Evolutionary conservation across 2,329 filamentous ascomycete species (phyloP), one percentile per base, ranked within the genome.

Genomic region (Hypoxylon sp.): DNA sequence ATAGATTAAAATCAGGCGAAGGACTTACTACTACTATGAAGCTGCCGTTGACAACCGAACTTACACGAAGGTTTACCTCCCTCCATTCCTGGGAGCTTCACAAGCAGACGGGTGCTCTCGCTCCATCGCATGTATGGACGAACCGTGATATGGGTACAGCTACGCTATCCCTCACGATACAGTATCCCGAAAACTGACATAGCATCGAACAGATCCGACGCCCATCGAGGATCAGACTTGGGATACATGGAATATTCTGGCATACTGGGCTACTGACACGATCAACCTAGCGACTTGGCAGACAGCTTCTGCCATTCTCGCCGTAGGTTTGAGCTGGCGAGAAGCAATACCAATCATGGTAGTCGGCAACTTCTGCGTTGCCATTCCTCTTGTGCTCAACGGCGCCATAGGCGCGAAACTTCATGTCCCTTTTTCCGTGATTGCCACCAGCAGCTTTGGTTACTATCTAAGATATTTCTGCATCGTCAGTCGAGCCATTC

Each of bases 341-440:
- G 76, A 78, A 63, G 76, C 76, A 3, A 78, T 78, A 35, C 75
- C 75, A 1, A 76, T 77, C 70, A 88, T 85, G 75, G 71, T 84
- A 47, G 87, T 91, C n/a, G 90, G 90, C 47, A 85, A 86, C 11
- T 81, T 85, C 10, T 90, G 88, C 70, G 87, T 89, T 19, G 86
- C 87, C 13, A 83, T 89, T 10, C 80, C 83, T 10, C 81, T 84
- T 75, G 82, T 84, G 9, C 76, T 84, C n/a, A 84, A 85, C 72
- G 83, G 83, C 17, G 82, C 82, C 13, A 83, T 83, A 60, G 82
- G 83, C 17, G 80, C 82, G 10, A 80, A 81, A 61, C 75, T 85
- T n/a, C 83, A 85, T 64, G 78, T 84, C 13, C 83, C 83, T 9
- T 85, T 85, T 72, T 81, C 82, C 4, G 81, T 85, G 17, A 79